Evolutionary conservation across 2,329 filamentous ascomycete species (phyloP).

Genomic region (Fusarium sp.): DNA sequence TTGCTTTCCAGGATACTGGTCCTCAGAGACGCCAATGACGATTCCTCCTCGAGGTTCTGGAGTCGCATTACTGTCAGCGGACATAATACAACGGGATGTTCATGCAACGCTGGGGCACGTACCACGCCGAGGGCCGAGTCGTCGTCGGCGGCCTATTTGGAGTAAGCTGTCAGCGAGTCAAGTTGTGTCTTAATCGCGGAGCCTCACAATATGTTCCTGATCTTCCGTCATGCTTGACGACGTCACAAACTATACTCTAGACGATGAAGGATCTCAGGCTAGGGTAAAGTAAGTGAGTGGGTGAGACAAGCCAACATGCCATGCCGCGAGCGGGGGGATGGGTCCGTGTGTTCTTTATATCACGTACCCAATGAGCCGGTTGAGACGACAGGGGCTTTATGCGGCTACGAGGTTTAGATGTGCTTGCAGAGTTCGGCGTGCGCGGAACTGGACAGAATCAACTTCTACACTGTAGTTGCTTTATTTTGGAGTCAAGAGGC

Average conservation of each 20-base stretch:
- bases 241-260: neutral
- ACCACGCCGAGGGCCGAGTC: slow-evolving; percentile 8
- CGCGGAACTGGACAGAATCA: neutral
- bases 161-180: neutral
- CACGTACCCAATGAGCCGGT: neutral
- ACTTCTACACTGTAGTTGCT: neutral
- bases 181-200: neutral
- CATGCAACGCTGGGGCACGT: slow-evolving; percentile 1
- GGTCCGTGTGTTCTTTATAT: slow-evolving; percentile 2
- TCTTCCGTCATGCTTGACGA: slow-evolving; percentile 1
- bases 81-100: slow-evolving; percentile 1
- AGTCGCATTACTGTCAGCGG: slow-evolving; percentile 2
- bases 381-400: slow-evolving; percentile 4
- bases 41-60: slow-evolving; percentile 22
- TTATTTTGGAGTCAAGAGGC: no score
- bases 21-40: slow-evolving; percentile 26
- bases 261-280: neutral
- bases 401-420: slow-evolving; percentile 5
- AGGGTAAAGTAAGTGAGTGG: neutral
- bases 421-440: neutral
- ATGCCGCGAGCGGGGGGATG: neutral
- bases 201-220: neutral
- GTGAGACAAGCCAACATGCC: neutral
- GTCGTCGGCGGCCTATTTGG: slow-evolving; percentile 2
- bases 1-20: slow-evolving; percentile 33